phyloP scores from a whole-genome alignment of 495 filamentous ascomycete genomes.

The Aspergillus mulundensis region DNA sequence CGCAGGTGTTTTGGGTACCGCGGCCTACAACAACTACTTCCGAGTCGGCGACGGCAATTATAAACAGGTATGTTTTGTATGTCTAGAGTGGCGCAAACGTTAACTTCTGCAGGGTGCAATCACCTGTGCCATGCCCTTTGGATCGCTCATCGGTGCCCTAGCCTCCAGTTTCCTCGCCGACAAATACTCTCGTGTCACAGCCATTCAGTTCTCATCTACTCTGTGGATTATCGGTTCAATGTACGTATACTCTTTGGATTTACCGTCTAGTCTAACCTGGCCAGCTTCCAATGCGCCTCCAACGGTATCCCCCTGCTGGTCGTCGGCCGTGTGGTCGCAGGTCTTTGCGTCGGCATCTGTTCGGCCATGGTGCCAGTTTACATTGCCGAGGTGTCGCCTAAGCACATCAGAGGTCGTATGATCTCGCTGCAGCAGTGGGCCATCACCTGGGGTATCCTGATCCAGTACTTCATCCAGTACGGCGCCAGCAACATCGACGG shows the following conservation, averaged over 20 bases:
- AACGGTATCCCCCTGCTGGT: conserved; percentile 58
- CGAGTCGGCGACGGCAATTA: conserved; percentile 17
- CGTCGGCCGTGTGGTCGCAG: conserved; percentile 62
- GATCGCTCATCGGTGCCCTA: conserved; percentile 63
- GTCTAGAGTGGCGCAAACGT: background rate
- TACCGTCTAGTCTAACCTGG: background rate
- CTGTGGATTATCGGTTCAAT: conserved; percentile 48
- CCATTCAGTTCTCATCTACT: conserved; percentile 64
- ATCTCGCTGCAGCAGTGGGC: conserved; percentile 73
- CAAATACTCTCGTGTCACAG: conserved; percentile 55
- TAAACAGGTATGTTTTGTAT: conserved; percentile 14
- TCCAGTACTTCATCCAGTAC: conserved; percentile 61
- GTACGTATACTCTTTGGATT: background rate
- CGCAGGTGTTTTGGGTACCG: conserved; percentile 20
- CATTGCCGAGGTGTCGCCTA: conserved; percentile 69
- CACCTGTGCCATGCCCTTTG: conserved; percentile 39
- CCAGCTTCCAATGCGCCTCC: conserved; percentile 34
- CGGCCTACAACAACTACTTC: conserved; percentile 20
- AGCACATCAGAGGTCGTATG: conserved; percentile 70
- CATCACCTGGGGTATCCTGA: conserved; percentile 68
- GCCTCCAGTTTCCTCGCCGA: conserved; percentile 63
- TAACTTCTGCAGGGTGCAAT: conserved; percentile 15
- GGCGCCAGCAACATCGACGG: conserved; percentile 43
- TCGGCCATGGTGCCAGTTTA: conserved; percentile 71
- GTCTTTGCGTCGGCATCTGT: conserved; percentile 67